phyloP scores from a whole-genome alignment of 192 early-diverging fungal genomes.

The Backusella tarrabulga region DNA sequence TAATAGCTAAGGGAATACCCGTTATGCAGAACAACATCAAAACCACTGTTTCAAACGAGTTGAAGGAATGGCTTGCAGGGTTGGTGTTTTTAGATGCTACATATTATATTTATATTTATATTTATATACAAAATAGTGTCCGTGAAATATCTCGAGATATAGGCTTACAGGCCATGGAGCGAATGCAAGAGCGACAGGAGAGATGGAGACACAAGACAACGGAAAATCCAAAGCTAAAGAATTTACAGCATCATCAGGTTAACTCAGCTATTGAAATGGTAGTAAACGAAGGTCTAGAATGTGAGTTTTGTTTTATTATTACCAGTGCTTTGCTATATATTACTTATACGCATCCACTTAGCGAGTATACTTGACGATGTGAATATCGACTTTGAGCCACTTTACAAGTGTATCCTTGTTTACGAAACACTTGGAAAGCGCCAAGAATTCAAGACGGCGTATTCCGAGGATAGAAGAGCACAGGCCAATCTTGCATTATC shows the following conservation, averaged over 20 bases:
- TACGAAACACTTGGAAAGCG: slow-evolving; percentile 91
- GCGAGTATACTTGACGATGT: slow-evolving; percentile 65
- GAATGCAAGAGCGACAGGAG: slow-evolving; percentile 69
- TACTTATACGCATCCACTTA: slow-evolving; percentile 17
- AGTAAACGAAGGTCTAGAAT: slow-evolving; percentile 80
- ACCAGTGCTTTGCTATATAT: background rate
- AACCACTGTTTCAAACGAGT: slow-evolving; percentile 78
- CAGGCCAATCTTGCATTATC: slow-evolving; percentile 88
- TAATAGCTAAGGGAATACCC: slow-evolving; percentile 80
- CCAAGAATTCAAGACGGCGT: slow-evolving; percentile 80
- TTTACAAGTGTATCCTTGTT: slow-evolving; percentile 96
- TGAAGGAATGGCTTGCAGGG: slow-evolving; percentile 92
- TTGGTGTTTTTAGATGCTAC: slow-evolving; percentile 24
- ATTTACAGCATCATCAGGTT: slow-evolving; percentile 54
- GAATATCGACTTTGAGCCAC: slow-evolving; percentile 88
- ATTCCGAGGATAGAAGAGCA: slow-evolving; percentile 87
- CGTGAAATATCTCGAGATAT: slow-evolving; percentile 78
- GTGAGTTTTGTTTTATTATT: slow-evolving; percentile 29
- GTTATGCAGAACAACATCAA: slow-evolving; percentile 86
- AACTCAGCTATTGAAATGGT: slow-evolving; percentile 81
- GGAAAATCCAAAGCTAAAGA: slow-evolving; percentile 45
- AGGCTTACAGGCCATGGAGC: slow-evolving; percentile 81
- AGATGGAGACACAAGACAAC: slow-evolving; percentile 48
- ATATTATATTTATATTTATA: background rate
- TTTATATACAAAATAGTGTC: slow-evolving; percentile 48